Conservation (phyloP, 805 yeast species). For the Pichia cabralensis region DNA sequence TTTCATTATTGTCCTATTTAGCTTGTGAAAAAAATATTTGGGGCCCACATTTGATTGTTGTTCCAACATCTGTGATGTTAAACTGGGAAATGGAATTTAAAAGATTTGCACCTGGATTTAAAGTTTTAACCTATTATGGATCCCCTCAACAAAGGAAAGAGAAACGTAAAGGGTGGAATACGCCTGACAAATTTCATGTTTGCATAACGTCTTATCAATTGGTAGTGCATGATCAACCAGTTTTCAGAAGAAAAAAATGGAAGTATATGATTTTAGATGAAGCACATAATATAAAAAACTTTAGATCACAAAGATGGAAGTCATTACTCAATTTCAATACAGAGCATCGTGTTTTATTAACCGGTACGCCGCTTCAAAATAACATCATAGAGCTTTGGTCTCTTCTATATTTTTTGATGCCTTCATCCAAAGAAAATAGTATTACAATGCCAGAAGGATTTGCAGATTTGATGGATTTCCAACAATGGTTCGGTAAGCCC, state of each 20-base stretch:
- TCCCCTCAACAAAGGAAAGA: constrained; percentile 94
- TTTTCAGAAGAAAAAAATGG: constrained; percentile 90
- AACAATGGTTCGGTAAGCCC: constrained; percentile 98
- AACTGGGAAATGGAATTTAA: constrained; percentile 99
- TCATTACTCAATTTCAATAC: constrained; percentile 90
- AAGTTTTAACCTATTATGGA: constrained; percentile 91
- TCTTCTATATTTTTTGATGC: constrained; percentile 88
- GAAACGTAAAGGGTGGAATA: constrained; percentile 96
- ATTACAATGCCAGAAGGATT: constrained; percentile 89
- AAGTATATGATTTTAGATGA: constrained; percentile 95
- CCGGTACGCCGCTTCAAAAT: constrained; percentile 97
- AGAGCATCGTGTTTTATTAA: constrained; percentile 72
- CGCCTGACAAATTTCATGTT: constrained; percentile 90
- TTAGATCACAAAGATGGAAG: constrained; percentile 95
- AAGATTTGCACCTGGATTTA: constrained; percentile 95
- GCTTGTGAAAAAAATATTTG: constrained; percentile 92
- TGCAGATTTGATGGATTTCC: constrained; percentile 92
- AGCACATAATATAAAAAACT: constrained; percentile 95
- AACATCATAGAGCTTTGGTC: constrained; percentile 96
- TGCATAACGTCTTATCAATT: constrained; percentile 95
- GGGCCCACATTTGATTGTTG: constrained; percentile 97
- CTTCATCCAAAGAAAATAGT: constrained; percentile 47
- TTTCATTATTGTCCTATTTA: constrained; percentile 70
- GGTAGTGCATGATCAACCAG: constrained; percentile 94
- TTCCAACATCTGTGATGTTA: constrained; percentile 93